Evolutionary conservation across 805 yeast genomes (phyloP), one percentile per base, ranked within the genome.

Genomic region (Alloascoidea africana): DNA sequence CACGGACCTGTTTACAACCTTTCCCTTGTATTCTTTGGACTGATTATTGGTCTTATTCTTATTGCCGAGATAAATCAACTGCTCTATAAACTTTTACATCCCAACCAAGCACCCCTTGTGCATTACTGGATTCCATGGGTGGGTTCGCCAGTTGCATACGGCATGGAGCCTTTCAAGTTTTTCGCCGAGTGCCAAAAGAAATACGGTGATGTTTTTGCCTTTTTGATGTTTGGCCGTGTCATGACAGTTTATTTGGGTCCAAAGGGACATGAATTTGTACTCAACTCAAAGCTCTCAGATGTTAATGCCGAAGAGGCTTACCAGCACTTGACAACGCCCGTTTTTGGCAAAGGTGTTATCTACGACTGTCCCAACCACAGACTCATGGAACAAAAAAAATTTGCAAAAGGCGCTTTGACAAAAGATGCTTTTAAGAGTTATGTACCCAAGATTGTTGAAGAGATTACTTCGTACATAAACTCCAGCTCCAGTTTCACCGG

Each of bases 201-300:
- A 56, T 73, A 89, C 52, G 98, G 98, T 45, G 96, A 91, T 57
- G 83, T 85, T 37, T 91, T 86, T 53, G 76, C 96, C 17, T 91
- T 91, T 53, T 71, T 87, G 44, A 59, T 91, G 56, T 66, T 91
- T 47, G 98, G 98, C 39, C 81, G 73, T 52, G 80, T 76, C 30
- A 85, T 89, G 94, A 87, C 96, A 4, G 98, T 91, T 40, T 86
- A 85, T 54, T 64, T 91, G 50, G 98, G 97, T 36, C 96, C 97
- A 49, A 83, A 83, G 60, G 98, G 98, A 47, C 96, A 91, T 59
- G 98, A 91, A 57, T 87, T 91, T 55, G 85, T 89, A 34, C 73
- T 91, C 48, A 91, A 91, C 59, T 84, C 95, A 33, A 87, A 83
- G 60, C 66, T 82, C 38, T 72, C 76, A 18, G 94, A 86, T 49